Base-by-base conservation (phyloP, 768 basidiomycete genomes). In the Xerocomellus dryophilus region DNA sequence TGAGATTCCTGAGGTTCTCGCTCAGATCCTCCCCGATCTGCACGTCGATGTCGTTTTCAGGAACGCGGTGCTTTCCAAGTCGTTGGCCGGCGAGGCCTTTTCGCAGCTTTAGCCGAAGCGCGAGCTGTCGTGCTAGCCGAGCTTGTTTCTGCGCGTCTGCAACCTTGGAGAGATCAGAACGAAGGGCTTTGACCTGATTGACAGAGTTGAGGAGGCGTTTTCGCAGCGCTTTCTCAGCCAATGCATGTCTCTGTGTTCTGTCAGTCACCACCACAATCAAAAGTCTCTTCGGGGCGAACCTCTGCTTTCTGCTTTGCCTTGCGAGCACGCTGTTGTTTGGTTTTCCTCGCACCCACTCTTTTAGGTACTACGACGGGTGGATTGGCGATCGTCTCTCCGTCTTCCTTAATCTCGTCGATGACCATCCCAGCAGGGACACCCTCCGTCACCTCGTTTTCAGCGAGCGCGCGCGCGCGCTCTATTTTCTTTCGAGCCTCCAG, bases 11-110 rank as follows among this genome's bases (percentile, higher is more conserved):
- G 62, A 96, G 71, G 63, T 78, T 93, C 71, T 97, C 94, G 51
- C 81, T 88, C 45, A 97, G 70, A 65, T 97, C 92, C 58, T 96
- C 94, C 2, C 91, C 91, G 0, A 96, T 78, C 71, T 97, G 94
- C 15, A 98, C 93, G 42, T 86, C 89, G 5, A 94, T 78, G 32
- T 78, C 75, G 14, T 75, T 79, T 60, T 81, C 82, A 1, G 82
- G 83, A 0, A 95, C 86, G 35, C 77, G 78, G 62, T 95, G 85
- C 67, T 85, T 94, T 8, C 95, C 95, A 0, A 97, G 64, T 62
- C 79, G 82, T 68, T 82, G 79, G 0, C 94, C 94, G 0, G 76
- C 82, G 12, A 93, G 67, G 8, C 93, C 91, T 38, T 71, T 74
- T 63, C 76, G 81, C 44, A 86, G 69, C 56, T 78, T 83, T 55